Evolutionary conservation across 2,329 filamentous ascomycete species (phyloP).

Genomic region (Ploettnerulaceae sp.): DNA sequence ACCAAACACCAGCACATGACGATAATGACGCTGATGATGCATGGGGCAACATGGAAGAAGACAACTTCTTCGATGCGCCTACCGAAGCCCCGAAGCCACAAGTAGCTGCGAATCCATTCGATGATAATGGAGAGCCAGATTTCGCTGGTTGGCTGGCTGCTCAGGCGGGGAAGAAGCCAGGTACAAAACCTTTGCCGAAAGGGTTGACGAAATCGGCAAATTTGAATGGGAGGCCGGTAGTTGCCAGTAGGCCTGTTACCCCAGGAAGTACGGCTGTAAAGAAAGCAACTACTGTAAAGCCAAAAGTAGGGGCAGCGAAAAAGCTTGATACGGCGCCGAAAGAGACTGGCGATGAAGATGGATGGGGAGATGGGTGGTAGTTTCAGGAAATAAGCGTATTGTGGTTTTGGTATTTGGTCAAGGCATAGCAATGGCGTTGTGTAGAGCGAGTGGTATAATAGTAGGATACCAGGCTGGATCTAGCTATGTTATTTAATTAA

Average conservation of each 20-base stretch:
- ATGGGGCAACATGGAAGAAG: constrained; percentile 65
- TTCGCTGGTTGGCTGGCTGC: constrained; percentile 94
- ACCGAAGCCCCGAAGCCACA: constrained; percentile 31
- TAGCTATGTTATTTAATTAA: too few relatives aligned
- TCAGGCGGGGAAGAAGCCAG: constrained; percentile 66
- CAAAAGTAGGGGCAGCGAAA: constrained; percentile 49
- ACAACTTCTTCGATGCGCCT: constrained; percentile 41
- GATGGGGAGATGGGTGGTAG: constrained; percentile 63
- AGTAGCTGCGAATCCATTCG: constrained; percentile 51
- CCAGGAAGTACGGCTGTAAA: constrained; percentile 33
- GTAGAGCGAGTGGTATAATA: not conserved
- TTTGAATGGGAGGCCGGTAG: constrained; percentile 29
- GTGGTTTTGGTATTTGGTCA: not conserved
- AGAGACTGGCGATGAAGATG: constrained; percentile 50
- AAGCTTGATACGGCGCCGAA: constrained; percentile 67
- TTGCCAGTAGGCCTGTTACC: constrained; percentile 36
- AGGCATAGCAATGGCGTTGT: constrained; percentile 12
- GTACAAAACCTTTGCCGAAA: constrained; percentile 69
- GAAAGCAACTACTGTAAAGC: constrained; percentile 32
- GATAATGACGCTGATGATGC: constrained; percentile 52
- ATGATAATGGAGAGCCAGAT: constrained; percentile 85
- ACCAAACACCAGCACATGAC: constrained; percentile 58
- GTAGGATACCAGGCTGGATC: too few relatives aligned
- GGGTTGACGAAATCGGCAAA: constrained; percentile 62
- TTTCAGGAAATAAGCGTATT: not conserved